These are phyloP conservation scores for Emmonsia crescens DNA, from an alignment of 2,329 filamentous ascomycete genomes.

Conservation along the genomic window DNA sequence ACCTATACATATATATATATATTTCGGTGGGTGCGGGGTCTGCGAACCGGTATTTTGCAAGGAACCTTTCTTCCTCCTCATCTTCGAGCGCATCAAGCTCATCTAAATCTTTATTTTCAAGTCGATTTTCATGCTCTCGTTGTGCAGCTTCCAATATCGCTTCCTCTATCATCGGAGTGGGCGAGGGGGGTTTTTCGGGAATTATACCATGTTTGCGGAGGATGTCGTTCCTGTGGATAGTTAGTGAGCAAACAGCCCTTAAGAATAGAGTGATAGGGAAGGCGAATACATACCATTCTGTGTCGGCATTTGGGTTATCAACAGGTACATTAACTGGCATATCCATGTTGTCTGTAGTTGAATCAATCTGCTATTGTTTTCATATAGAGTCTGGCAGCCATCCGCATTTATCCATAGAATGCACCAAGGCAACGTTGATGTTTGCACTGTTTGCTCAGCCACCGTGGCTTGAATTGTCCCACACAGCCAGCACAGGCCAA, in stretches of 20 bases:
- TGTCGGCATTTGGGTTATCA: constrained; percentile 91
- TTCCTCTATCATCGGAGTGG: constrained; percentile 92
- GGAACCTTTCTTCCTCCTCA: constrained; percentile 84
- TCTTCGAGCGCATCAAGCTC: constrained; percentile 92
- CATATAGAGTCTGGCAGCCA: not conserved
- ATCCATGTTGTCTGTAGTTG: constrained; percentile 33
- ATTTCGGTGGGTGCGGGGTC: not conserved
- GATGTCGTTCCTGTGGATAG: constrained; percentile 78
- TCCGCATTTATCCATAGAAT: no score
- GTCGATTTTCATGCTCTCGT: constrained; percentile 78
- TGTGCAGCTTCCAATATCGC: constrained; percentile 73
- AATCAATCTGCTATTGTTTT: not conserved
- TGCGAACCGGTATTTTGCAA: constrained; percentile 64
- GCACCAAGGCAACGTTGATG: constrained; percentile 6
- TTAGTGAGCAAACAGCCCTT: constrained; percentile 1
- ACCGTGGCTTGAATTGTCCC: constrained; percentile 12
- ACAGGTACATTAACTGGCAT: constrained; percentile 67
- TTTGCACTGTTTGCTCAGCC: constrained; percentile 15
- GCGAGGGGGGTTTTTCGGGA: constrained; percentile 92
- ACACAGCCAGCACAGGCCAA: constrained; percentile 8
- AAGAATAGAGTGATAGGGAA: constrained; percentile 6
- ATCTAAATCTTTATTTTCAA: constrained; percentile 90
- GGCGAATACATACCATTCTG: constrained; percentile 63
- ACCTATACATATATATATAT: not conserved
- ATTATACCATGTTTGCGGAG: constrained; percentile 93